Evolutionary conservation across 257 asterid genomes (phyloP).

Genomic region (Nicotiana benthamiana): DNA sequence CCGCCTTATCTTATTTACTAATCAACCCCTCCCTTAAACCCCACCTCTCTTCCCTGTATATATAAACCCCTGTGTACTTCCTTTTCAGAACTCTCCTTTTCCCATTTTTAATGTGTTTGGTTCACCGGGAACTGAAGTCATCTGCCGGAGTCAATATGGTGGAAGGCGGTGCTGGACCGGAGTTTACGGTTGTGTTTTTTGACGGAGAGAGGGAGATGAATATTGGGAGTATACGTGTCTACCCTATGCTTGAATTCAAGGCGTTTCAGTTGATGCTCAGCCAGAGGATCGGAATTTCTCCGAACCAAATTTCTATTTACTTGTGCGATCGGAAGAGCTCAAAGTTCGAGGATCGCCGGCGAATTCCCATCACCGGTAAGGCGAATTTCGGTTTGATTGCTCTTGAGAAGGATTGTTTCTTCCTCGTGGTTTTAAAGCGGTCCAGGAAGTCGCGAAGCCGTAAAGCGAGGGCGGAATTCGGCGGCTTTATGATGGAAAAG

Average conservation of each 20-base stretch:
- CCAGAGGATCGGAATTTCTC: slow-evolving; percentile 80
- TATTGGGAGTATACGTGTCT: slow-evolving; percentile 46
- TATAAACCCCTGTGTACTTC: neutral
- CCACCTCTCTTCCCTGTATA: neutral
- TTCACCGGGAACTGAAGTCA: neutral
- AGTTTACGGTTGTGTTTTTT: slow-evolving; percentile 62
- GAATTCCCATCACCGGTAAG: slow-evolving; percentile 64
- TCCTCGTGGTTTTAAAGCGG: slow-evolving; percentile 69
- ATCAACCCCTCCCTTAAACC: slow-evolving; percentile 14
- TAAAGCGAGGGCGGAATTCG: slow-evolving; percentile 35
- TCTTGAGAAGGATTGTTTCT: slow-evolving; percentile 45
- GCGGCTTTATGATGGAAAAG: slow-evolving; percentile 22
- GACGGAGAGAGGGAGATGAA: slow-evolving; percentile 79
- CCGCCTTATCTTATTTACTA: slow-evolving; percentile 8
- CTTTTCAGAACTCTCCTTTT: neutral
- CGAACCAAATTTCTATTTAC: slow-evolving; percentile 81
- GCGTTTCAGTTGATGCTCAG: slow-evolving; percentile 66
- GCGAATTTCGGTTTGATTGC: slow-evolving; percentile 50
- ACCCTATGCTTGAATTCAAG: slow-evolving; percentile 62
- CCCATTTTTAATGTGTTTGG: no score
- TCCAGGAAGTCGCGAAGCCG: slow-evolving; percentile 57
- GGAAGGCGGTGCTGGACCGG: slow-evolving; percentile 52
- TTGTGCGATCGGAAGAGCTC: slow-evolving; percentile 36
- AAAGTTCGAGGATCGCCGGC: slow-evolving; percentile 39
- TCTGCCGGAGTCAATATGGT: slow-evolving; percentile 29